phyloP scores from a whole-genome alignment of 805 yeast species.

The Yarrowia bubula region DNA sequence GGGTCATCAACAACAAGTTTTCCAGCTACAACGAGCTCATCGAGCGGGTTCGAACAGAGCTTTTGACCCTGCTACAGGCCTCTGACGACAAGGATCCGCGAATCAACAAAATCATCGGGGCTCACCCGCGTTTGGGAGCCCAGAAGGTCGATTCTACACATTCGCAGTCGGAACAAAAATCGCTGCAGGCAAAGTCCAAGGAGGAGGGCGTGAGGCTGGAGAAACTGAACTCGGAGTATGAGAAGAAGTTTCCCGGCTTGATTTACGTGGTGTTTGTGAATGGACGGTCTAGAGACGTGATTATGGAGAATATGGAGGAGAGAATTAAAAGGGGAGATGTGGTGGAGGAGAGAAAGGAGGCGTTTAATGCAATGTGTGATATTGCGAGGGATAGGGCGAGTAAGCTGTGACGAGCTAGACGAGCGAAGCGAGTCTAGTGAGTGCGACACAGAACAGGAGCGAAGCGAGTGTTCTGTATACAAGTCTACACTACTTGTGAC shows the following conservation, averaged over 20 bases:
- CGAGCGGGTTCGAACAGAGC: constrained; percentile 44
- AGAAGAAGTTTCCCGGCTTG: constrained; percentile 62
- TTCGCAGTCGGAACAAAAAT: constrained; percentile 68
- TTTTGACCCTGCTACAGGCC: constrained; percentile 35
- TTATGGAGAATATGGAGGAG: constrained; percentile 59
- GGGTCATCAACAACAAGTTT: constrained; percentile 29
- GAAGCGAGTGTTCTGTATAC: too few relatives aligned
- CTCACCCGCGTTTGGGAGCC: constrained; percentile 88
- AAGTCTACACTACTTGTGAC: too few relatives aligned
- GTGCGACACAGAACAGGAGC: too few relatives aligned
- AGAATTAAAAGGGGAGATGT: constrained; percentile 60
- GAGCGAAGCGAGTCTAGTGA: too few relatives aligned
- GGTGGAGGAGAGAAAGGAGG: constrained; percentile 56
- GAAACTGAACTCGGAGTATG: constrained; percentile 61
- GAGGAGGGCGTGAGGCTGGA: constrained; percentile 52
- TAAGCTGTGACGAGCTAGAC: constrained; percentile 25
- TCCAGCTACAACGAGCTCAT: constrained; percentile 44
- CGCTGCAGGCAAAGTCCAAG: constrained; percentile 50
- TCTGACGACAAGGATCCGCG: constrained; percentile 34
- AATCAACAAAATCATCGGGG: constrained; percentile 59
- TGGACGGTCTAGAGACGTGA: constrained; percentile 65
- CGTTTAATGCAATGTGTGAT: constrained; percentile 85
- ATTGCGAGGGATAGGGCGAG: constrained; percentile 75
- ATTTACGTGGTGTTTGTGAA: constrained; percentile 87
- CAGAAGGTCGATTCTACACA: constrained; percentile 49